Percentiles rank a stretch among this genome's conserved stretches.
Conservation (phyloP, 2,329 filamentous ascomycete genomes). For the Calonectria pseudoreteaudii region DNA sequence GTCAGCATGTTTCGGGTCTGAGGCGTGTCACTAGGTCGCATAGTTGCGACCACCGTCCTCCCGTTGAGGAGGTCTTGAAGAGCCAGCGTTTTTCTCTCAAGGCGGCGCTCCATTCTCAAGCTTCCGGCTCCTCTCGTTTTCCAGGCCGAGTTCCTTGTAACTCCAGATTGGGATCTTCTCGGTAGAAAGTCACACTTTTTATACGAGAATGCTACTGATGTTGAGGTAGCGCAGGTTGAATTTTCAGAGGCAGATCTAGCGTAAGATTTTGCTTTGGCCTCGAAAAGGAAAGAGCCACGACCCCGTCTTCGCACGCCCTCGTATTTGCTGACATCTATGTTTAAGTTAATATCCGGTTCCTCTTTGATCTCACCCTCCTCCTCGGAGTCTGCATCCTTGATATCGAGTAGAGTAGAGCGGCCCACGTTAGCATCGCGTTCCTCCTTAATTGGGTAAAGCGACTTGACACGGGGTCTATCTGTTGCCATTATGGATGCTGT, state of each 20-base stretch:
- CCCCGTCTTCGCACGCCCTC: not conserved
- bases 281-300: not conserved
- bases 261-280: not conserved
- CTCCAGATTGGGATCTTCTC: not conserved
- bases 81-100: not conserved
- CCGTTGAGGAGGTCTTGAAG: slow-evolving; percentile 16
- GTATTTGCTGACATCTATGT: not conserved
- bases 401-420: not conserved
- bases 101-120: not conserved
- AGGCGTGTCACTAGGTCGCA: slow-evolving; percentile 23
- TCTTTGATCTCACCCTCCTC: not conserved
- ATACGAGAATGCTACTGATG: not conserved
- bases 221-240: not conserved
- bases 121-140: not conserved
- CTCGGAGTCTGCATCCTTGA: too few relatives aligned
- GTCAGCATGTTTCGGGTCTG: not conserved
- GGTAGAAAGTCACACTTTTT: not conserved
- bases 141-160: not conserved
- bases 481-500: not conserved
- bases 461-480: not conserved
- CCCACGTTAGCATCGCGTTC: too few relatives aligned
- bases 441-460: too few relatives aligned
- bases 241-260: not conserved
- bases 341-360: not conserved
- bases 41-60: slow-evolving; percentile 6